Conservation (phyloP, 495 filamentous ascomycete genomes). For the Chaetomidium leptoderma region DNA sequence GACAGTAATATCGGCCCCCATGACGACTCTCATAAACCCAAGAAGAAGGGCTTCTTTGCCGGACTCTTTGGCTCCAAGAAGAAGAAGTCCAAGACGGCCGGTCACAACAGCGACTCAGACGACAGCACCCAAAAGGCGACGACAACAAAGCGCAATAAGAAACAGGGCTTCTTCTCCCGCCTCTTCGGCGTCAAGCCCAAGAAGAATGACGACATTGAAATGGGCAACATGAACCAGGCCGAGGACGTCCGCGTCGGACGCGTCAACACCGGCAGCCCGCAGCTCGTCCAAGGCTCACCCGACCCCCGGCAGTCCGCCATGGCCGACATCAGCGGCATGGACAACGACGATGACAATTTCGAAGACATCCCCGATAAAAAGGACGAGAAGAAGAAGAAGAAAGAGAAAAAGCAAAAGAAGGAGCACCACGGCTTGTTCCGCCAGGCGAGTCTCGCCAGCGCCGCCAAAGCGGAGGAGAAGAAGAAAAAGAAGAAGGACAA, state of each 20-base stretch:
- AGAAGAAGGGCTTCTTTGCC: constrained; percentile 5
- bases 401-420: not conserved
- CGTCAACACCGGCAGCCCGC: constrained; percentile 13
- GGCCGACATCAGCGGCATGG: constrained; percentile 10
- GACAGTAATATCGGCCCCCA: not conserved
- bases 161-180: constrained; percentile 8
- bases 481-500: not conserved
- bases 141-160: too few species aligned
- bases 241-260: constrained; percentile 12
- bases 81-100: not conserved
- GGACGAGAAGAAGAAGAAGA: not conserved
- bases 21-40: not conserved
- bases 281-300: constrained; percentile 1
- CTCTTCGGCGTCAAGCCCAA: constrained; percentile 13
- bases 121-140: not conserved
- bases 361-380: not conserved
- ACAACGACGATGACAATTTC: not conserved
- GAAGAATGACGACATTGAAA: constrained; percentile 10
- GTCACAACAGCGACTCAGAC: not conserved
- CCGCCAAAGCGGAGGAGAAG: not conserved
- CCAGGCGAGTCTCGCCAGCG: not conserved
- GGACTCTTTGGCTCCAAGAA: not conserved
- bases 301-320: not conserved
- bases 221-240: constrained; percentile 5
- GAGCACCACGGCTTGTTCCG: too few species aligned